These are phyloP conservation scores for Athelia psychrophila DNA, from an alignment of 1,284 basidiomycete genomes.

Conservation along the genomic window DNA sequence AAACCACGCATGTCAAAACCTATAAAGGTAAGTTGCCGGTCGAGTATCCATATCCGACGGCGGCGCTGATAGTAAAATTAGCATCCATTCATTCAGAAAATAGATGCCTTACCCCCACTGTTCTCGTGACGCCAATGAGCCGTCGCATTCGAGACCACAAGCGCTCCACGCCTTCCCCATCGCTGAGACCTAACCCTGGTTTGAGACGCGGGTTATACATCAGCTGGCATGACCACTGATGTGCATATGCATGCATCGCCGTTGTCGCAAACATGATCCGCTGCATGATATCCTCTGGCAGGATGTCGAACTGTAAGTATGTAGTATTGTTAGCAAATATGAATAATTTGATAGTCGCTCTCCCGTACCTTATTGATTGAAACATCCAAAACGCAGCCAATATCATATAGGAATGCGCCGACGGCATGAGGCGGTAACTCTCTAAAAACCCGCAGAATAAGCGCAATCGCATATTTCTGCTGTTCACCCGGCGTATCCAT, in stretches of 20 bases:
- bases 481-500: constrained; percentile 13
- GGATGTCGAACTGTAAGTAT: constrained; percentile 8
- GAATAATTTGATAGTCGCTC: background rate
- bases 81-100: no score
- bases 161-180: constrained; percentile 17
- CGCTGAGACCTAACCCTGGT: constrained; percentile 9
- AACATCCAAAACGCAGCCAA: constrained; percentile 12
- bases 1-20: constrained; percentile 8
- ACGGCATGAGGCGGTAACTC: constrained; percentile 5
- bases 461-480: constrained; percentile 13
- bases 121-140: constrained; percentile 6
- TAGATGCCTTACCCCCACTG: background rate
- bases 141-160: constrained; percentile 10
- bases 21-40: constrained; percentile 20
- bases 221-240: constrained; percentile 18
- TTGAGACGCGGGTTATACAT: constrained; percentile 13
- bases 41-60: constrained; percentile 23
- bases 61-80: constrained; percentile 12
- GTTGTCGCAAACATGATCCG: constrained; percentile 10
- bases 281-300: constrained; percentile 1
- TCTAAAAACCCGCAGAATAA: constrained; percentile 8
- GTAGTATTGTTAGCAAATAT: no score
- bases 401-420: constrained; percentile 13
- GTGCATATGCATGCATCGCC: constrained; percentile 17
- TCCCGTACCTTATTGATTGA: background rate